These are phyloP conservation scores for Colletotrichum cereale DNA, from an alignment of 2,329 filamentous ascomycete genomes.

Conservation along the genomic window DNA sequence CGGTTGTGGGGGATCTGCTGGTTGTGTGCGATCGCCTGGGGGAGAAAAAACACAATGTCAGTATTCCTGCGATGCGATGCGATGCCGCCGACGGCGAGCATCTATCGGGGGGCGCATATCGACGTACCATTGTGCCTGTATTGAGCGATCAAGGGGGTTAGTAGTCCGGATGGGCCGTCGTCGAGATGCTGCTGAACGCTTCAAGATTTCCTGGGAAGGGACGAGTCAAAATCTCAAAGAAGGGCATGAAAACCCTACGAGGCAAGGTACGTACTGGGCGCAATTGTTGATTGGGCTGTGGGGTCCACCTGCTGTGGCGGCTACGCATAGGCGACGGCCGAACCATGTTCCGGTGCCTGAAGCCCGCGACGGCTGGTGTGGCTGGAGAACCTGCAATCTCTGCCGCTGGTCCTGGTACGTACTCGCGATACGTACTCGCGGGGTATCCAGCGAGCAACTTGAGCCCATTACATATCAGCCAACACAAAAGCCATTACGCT, in stretches of 20 bases:
- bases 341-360: constrained; percentile 32
- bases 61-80: constrained; percentile 16
- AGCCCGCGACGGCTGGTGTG: background rate
- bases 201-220: constrained; percentile 47
- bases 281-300: constrained; percentile 13
- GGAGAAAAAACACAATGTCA: constrained; percentile 33
- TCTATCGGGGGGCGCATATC: constrained; percentile 4
- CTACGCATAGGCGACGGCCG: constrained; percentile 30
- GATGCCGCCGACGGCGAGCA: constrained; percentile 17
- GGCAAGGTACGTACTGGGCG: constrained; percentile 36
- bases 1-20: constrained; percentile 98
- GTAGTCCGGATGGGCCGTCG: constrained; percentile 39
- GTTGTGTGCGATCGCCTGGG: constrained; percentile 96
- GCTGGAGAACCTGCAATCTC: background rate
- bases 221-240: constrained; percentile 54
- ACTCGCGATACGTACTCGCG: background rate
- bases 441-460: background rate
- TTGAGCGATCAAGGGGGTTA: constrained; percentile 59
- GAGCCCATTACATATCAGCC: background rate
- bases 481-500: background rate
- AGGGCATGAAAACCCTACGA: constrained; percentile 61
- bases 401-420: background rate
- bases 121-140: constrained; percentile 66
- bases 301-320: background rate
- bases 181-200: constrained; percentile 39